Evolutionary conservation across 345 rosid genomes (phyloP).

Genomic region (Firmiana major): DNA sequence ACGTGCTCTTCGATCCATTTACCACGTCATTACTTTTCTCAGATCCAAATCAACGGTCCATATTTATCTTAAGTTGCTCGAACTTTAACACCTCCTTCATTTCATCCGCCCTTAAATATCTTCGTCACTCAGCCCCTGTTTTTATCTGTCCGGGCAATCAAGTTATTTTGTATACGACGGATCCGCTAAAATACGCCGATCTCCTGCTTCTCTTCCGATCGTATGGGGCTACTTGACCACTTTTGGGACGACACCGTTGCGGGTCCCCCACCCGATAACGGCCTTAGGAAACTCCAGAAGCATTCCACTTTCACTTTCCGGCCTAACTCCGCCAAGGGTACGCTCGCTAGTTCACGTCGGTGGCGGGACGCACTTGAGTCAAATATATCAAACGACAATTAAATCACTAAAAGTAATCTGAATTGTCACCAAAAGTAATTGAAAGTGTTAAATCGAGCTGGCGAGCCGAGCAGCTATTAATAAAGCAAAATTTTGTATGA

Average conservation of each 20-base stretch:
- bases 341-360: constrained; percentile 23
- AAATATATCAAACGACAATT: neutral
- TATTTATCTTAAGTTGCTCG: constrained; percentile 16
- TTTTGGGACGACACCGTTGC: constrained; percentile 99
- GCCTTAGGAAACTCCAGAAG: constrained; percentile 94
- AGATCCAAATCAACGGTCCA: constrained; percentile 37
- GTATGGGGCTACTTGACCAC: constrained; percentile 85
- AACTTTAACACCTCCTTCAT: neutral
- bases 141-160: neutral
- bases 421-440: neutral
- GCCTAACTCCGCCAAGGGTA: constrained; percentile 84
- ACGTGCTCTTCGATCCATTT: constrained; percentile 34
- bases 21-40: constrained; percentile 31
- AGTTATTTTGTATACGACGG: too few species aligned
- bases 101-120: constrained; percentile 30
- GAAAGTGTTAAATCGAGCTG: neutral
- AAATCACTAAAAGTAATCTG: neutral
- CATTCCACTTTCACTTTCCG: constrained; percentile 54
- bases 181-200: neutral
- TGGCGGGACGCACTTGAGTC: neutral
- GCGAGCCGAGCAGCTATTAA: neutral
- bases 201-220: neutral
- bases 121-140: rapidly evolving
- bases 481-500: too few species aligned
- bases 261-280: constrained; percentile 88